Evolutionary conservation across 2,329 filamentous ascomycete genomes (phyloP).

Genomic region (Amauroascus niger): DNA sequence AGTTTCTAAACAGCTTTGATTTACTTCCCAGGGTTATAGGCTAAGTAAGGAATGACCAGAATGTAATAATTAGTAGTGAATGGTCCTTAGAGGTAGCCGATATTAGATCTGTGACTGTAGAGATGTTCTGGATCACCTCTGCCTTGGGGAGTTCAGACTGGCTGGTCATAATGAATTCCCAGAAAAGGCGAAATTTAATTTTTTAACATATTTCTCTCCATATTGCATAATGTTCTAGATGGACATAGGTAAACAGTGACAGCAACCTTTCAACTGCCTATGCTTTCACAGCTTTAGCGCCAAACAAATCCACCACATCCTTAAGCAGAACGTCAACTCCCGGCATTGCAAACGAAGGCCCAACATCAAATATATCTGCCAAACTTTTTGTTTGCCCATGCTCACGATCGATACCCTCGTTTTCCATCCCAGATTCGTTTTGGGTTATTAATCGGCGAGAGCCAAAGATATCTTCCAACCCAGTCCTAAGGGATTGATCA

Average conservation of each 20-base stretch:
- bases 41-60: too few species aligned
- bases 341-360: conserved; percentile 32
- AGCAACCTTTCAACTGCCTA: background rate
- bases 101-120: too few species aligned
- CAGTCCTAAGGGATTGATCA: conserved; percentile 23
- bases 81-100: too few species aligned
- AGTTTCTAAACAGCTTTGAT: too few species aligned
- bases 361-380: conserved; percentile 31
- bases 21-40: too few species aligned
- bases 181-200: background rate
- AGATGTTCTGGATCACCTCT: too few species aligned
- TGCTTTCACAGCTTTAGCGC: conserved; percentile 4
- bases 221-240: background rate
- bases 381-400: conserved; percentile 21
- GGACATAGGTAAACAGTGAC: background rate
- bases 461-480: conserved; percentile 30
- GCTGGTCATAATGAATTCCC: background rate
- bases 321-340: conserved; percentile 31
- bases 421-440: conserved; percentile 5
- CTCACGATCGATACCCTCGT: conserved; percentile 9
- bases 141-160: too few species aligned
- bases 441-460: conserved; percentile 6
- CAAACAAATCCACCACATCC: conserved; percentile 30
- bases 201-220: background rate
- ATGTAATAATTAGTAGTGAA: too few species aligned